phyloP scores from a whole-genome alignment of 805 yeast genomes.

The Ogataea dorogensis region DNA sequence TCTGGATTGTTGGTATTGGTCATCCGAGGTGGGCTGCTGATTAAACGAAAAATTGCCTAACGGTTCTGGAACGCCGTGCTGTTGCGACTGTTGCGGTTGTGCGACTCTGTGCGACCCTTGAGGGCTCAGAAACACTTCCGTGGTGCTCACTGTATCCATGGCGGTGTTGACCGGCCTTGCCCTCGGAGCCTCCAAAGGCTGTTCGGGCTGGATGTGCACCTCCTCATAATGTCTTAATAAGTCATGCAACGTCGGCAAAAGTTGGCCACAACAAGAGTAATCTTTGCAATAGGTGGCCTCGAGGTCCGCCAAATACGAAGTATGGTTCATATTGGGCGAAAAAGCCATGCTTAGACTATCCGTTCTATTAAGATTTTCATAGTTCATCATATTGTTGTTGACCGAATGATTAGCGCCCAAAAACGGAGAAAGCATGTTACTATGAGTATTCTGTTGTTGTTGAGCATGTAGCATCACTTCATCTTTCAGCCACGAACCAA shows the following conservation, averaged over 20 bases:
- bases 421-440: constrained; percentile 23
- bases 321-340: constrained; percentile 66
- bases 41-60: constrained; percentile 25
- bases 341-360: constrained; percentile 38
- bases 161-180: constrained; percentile 51
- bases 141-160: constrained; percentile 88
- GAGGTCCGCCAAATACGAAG: constrained; percentile 84
- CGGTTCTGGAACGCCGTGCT: constrained; percentile 12
- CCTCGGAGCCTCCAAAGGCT: constrained; percentile 40
- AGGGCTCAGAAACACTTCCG: constrained; percentile 72
- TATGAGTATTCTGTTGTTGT: constrained; percentile 20
- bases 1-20: constrained; percentile 15
- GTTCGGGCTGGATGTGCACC: constrained; percentile 73
- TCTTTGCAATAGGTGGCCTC: constrained; percentile 97
- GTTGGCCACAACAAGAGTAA: constrained; percentile 92
- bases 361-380: constrained; percentile 27
- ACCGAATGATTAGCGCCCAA: constrained; percentile 19
- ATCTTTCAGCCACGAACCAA: constrained; percentile 94
- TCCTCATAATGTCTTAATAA: constrained; percentile 93
- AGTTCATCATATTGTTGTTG: constrained; percentile 8
- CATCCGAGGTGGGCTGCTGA: constrained; percentile 11
- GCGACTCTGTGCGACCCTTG: constrained; percentile 23
- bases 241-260: constrained; percentile 91
- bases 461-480: constrained; percentile 64
- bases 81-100: constrained; percentile 10